These are phyloP conservation scores for Rhytidiadelphus loreus DNA, from an alignment of 225 moss, liverwort and hornwort species.

Conservation along the genomic window DNA sequence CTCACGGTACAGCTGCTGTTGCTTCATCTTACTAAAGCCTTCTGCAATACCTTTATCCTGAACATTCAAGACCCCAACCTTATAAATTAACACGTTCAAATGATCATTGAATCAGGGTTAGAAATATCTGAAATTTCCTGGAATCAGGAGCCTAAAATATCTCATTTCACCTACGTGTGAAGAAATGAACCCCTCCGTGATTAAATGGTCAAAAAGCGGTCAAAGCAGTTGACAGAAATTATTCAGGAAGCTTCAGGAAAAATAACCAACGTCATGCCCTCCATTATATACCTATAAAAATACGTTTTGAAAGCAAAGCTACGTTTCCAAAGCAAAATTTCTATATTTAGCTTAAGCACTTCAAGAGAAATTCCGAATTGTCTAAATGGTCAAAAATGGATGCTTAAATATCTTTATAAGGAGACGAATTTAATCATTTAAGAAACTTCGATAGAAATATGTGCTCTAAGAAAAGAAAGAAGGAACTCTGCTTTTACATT, in stretches of 20 bases:
- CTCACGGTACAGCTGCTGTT: constrained; percentile 56
- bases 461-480: not conserved
- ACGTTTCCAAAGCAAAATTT: too few relatives aligned
- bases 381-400: not conserved
- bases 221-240: not conserved
- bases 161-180: not conserved
- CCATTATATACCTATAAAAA: not conserved
- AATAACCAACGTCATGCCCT: not conserved
- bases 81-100: not conserved
- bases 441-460: not conserved
- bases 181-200: not conserved
- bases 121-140: not conserved
- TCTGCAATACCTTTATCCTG: constrained; percentile 35
- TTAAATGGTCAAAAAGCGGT: not conserved
- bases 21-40: constrained; percentile 23
- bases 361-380: not conserved
- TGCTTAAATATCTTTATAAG: not conserved
- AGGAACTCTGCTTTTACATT: not conserved
- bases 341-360: not conserved
- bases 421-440: not conserved
- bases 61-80: not conserved
- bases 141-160: not conserved
- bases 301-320: not conserved
- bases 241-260: not conserved
- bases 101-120: not conserved